These are phyloP conservation scores for Triglochin maritima DNA, from an alignment of 106 monocot genomes.

Conservation along the genomic window DNA sequence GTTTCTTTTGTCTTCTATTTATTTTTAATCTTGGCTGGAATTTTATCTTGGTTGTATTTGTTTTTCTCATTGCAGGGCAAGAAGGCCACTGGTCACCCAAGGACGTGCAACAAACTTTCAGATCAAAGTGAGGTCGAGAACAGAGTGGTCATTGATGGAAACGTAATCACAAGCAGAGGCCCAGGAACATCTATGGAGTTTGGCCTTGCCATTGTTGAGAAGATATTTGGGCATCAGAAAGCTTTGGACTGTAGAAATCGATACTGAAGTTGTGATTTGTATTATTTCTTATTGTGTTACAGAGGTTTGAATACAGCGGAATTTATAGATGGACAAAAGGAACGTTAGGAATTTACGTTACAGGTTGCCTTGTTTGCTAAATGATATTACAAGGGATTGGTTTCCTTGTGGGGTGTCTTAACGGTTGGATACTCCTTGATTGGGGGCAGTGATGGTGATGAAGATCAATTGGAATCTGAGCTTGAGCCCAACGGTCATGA, in stretches of 20 bases:
- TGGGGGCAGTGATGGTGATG: too few species aligned
- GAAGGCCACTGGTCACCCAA: conserved; percentile 77
- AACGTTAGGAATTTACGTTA: too few species aligned
- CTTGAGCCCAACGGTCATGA: too few species aligned
- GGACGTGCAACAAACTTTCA: conserved; percentile 47
- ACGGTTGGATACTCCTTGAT: too few species aligned
- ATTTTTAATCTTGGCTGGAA: neutral
- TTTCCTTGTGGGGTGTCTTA: too few species aligned
- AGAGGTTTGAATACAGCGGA: too few species aligned
- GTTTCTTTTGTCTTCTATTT: neutral
- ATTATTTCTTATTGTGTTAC: too few species aligned
- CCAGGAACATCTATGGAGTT: conserved; percentile 76
- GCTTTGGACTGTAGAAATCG: conserved; percentile 20
- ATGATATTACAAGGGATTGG: too few species aligned
- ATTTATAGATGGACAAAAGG: too few species aligned
- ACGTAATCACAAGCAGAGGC: conserved; percentile 83
- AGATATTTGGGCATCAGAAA: conserved; percentile 55
- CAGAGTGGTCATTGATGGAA: conserved; percentile 75
- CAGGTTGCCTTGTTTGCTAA: too few species aligned
- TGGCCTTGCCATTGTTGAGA: conserved; percentile 49
- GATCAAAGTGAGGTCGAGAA: conserved; percentile 51
- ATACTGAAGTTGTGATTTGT: too few species aligned
- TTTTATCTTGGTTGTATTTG: neutral
- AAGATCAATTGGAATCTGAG: too few species aligned
- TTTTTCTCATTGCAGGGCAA: conserved; percentile 40